These are phyloP conservation scores for Phaffomyces opuntiae DNA, from an alignment of 805 yeast species.

Conservation along the genomic window DNA sequence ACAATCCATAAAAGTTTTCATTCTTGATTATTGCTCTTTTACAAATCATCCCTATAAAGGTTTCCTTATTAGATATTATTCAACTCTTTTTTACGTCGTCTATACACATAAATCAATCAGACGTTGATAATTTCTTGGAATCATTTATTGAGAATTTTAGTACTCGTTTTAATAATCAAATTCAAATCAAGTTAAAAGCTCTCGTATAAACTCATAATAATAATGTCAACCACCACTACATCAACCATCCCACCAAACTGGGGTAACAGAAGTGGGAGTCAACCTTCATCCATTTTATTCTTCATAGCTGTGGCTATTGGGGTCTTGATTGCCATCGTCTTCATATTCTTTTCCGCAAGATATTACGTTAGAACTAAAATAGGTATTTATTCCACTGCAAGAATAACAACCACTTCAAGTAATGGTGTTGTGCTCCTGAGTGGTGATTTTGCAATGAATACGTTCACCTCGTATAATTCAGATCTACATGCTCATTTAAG, in stretches of 20 bases:
- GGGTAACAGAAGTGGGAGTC: conserved; percentile 6
- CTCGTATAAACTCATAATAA: too few species aligned
- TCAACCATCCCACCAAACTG: background rate
- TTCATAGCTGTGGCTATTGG: conserved; percentile 60
- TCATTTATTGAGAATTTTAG: too few species aligned
- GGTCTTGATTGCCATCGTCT: conserved; percentile 45
- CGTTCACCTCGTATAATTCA: conserved; percentile 14
- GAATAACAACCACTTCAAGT: conserved; percentile 13
- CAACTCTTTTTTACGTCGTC: too few species aligned
- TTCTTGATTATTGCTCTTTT: too few species aligned
- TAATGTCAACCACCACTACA: too few species aligned
- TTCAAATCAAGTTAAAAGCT: too few species aligned
- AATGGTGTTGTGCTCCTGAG: conserved; percentile 16
- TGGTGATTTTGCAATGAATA: conserved; percentile 20
- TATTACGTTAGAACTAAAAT: conserved; percentile 51
- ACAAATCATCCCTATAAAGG: too few species aligned
- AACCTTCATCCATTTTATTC: conserved; percentile 58
- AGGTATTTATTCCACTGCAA: conserved; percentile 37
- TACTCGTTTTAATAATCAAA: too few species aligned
- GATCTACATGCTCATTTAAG: conserved; percentile 8
- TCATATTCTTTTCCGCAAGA: conserved; percentile 53
- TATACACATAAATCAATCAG: too few species aligned
- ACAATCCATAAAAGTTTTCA: too few species aligned
- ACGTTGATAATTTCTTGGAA: too few species aligned
- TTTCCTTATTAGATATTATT: too few species aligned